Evolutionary conservation across 352 stramenopile species (phyloP).

Genomic region (Phytophthora syringae): DNA sequence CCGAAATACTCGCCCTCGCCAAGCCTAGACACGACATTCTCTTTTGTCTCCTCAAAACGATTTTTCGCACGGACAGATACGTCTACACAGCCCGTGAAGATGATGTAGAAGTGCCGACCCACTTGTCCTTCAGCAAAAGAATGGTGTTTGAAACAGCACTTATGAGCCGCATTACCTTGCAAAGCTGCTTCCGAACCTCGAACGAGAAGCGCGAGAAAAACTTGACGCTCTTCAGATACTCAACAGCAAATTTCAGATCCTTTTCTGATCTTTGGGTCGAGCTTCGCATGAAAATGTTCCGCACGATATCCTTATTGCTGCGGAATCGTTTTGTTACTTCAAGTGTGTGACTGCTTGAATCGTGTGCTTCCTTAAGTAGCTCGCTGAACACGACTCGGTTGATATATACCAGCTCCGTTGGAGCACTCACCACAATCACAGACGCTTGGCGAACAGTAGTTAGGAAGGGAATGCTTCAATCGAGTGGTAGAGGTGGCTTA

Average conservation of each 20-base stretch:
- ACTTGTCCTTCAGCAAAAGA: constrained; percentile 79
- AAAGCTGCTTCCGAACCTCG: constrained; percentile 86
- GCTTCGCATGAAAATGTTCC: constrained; percentile 82
- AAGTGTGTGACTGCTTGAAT: constrained; percentile 49
- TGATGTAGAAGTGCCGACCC: constrained; percentile 86
- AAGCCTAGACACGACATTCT: constrained; percentile 72
- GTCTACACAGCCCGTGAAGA: constrained; percentile 77
- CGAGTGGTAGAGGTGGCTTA: constrained; percentile 12
- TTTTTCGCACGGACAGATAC: constrained; percentile 76
- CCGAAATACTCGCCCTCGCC: constrained; percentile 82
- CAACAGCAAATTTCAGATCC: constrained; percentile 85
- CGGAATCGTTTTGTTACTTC: constrained; percentile 81
- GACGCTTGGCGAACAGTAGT: constrained; percentile 45
- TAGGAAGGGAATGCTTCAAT: not conserved
- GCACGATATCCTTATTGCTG: constrained; percentile 88
- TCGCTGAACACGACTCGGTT: constrained; percentile 73
- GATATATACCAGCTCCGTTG: constrained; percentile 72
- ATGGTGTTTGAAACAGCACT: constrained; percentile 82
- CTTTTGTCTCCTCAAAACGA: constrained; percentile 69
- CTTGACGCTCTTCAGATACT: constrained; percentile 89
- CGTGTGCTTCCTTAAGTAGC: constrained; percentile 67
- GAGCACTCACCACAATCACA: constrained; percentile 54
- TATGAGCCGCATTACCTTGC: constrained; percentile 82
- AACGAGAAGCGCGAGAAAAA: constrained; percentile 89
- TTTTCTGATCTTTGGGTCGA: constrained; percentile 78